Conservation (phyloP, 306 rosid genomes). For the Begonia masoniana region DNA sequence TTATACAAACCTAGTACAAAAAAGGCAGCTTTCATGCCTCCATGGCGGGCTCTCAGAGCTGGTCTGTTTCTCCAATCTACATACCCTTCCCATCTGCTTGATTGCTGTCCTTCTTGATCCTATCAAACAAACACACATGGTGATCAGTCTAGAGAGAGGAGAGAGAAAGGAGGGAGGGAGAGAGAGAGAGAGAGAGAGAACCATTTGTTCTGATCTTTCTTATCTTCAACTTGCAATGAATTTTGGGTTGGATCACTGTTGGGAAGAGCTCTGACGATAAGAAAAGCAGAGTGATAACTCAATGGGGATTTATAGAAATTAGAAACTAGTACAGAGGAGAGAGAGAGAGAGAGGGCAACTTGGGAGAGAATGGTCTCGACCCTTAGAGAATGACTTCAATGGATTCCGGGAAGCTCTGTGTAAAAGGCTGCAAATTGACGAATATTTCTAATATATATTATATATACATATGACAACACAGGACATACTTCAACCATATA, state of each 20-base stretch:
- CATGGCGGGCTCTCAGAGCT: slow-evolving; percentile 58
- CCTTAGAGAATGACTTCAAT: background rate
- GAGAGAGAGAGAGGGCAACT: background rate
- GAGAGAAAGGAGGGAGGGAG: slow-evolving; percentile 1
- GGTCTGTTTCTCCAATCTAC: slow-evolving; percentile 74
- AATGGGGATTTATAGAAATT: background rate
- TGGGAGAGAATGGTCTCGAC: background rate
- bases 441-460: background rate
- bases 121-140: slow-evolving; percentile 3
- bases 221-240: slow-evolving; percentile 12
- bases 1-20: slow-evolving; percentile 57
- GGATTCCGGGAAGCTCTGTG: background rate
- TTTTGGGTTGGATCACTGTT: slow-evolving; percentile 14
- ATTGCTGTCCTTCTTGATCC: slow-evolving; percentile 33
- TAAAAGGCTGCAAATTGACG: background rate
- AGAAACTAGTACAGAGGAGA: background rate
- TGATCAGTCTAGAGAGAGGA: background rate
- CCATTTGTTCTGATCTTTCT: slow-evolving; percentile 24
- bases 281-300: background rate
- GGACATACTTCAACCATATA: background rate
- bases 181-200: slow-evolving; percentile 2
- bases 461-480: background rate
- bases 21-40: slow-evolving; percentile 85
- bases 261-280: background rate
- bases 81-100: slow-evolving; percentile 68